Percentiles rank a stretch among this genome's conserved stretches.
phyloP scores from a whole-genome alignment of 495 filamentous ascomycete genomes.

The Neurospora pannonica region DNA sequence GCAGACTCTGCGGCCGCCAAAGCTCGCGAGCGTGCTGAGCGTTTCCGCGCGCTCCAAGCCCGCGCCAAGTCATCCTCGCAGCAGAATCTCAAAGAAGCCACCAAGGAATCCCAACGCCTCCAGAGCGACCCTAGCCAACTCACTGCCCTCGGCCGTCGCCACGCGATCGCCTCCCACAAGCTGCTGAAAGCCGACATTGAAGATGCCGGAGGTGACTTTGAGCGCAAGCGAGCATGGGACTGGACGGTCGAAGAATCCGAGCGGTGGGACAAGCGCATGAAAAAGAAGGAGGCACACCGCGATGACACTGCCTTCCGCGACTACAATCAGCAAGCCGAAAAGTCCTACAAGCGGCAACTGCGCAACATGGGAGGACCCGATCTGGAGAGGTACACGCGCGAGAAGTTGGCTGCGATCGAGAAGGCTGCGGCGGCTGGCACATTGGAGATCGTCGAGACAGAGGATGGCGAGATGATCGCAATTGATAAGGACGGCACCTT shows the following conservation, averaged over 20 bases:
- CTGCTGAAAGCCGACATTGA: constrained; percentile 85
- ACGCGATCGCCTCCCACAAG: constrained; percentile 82
- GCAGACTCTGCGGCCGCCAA: constrained; percentile 33
- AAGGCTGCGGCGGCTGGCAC: constrained; percentile 70
- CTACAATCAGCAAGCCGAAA: constrained; percentile 75
- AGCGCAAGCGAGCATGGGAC: constrained; percentile 96
- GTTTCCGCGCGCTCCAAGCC: constrained; percentile 79
- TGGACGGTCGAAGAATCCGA: constrained; percentile 94
- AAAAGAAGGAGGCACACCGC: constrained; percentile 73
- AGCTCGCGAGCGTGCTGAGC: constrained; percentile 48
- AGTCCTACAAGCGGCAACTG: constrained; percentile 89
- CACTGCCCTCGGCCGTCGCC: constrained; percentile 63
- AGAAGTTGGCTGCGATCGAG: constrained; percentile 77
- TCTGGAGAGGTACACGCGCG: constrained; percentile 70
- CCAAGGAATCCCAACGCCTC: constrained; percentile 70
- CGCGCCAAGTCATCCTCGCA: constrained; percentile 71
- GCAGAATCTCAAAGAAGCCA: constrained; percentile 75
- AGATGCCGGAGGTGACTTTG: constrained; percentile 82
- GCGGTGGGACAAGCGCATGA: constrained; percentile 82
- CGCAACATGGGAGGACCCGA: constrained; percentile 56
- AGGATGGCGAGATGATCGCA: constrained; percentile 88
- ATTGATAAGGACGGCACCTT: constrained; percentile 85
- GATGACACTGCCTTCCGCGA: constrained; percentile 87
- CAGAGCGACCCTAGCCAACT: constrained; percentile 65
- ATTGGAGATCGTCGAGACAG: constrained; percentile 85